Conservation (phyloP, 805 yeast genomes). For the Cephaloascus fragrans region DNA sequence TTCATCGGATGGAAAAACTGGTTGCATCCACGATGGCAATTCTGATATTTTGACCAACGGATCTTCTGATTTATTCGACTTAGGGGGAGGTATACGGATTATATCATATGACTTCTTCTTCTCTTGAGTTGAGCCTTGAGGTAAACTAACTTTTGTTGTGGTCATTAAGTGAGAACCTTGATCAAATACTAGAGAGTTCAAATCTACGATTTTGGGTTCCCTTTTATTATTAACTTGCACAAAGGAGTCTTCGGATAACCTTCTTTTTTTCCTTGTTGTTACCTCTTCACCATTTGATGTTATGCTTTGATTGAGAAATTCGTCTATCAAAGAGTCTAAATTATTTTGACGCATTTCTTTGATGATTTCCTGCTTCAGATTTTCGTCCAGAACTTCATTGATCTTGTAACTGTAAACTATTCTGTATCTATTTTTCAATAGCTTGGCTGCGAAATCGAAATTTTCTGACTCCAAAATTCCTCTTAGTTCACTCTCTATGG, state of each 20-base stretch:
- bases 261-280: constrained; percentile 5
- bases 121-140: constrained; percentile 76
- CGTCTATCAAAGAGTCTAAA: constrained; percentile 28
- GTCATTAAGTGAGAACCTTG: constrained; percentile 67
- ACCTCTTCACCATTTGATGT: constrained; percentile 2
- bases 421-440: constrained; percentile 40
- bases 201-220: constrained; percentile 47
- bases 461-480: constrained; percentile 43
- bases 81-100: constrained; percentile 86
- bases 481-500: constrained; percentile 44
- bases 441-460: constrained; percentile 33
- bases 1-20: constrained; percentile 62
- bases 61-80: constrained; percentile 21
- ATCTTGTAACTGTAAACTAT: constrained; percentile 47
- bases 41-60: constrained; percentile 43
- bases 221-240: constrained; percentile 9
- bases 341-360: constrained; percentile 35
- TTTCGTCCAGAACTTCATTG: constrained; percentile 17
- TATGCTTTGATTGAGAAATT: constrained; percentile 12
- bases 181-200: constrained; percentile 55
- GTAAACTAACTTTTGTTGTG: constrained; percentile 58
- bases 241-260: neutral
- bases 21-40: constrained; percentile 76
- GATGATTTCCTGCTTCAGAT: constrained; percentile 22
- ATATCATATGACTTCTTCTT: constrained; percentile 73